phyloP scores from a whole-genome alignment of 768 basidiomycete genomes.

The Galerina sulciceps region DNA sequence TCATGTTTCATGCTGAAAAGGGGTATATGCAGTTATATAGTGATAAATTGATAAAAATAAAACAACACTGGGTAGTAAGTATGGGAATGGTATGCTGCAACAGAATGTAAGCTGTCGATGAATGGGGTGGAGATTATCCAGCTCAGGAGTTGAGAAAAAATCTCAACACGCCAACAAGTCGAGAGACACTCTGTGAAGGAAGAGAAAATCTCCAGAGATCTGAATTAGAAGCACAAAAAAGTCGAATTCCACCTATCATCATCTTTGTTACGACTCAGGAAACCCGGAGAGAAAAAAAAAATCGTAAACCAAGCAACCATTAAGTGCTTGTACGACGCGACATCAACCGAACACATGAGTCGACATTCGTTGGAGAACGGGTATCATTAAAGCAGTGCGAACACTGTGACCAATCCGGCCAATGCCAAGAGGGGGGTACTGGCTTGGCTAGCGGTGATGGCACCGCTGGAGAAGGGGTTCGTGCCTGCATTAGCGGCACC shows the following conservation, averaged over 20 bases:
- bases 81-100: slow-evolving; percentile 16
- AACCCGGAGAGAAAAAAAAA: slow-evolving; percentile 7
- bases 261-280: slow-evolving; percentile 17
- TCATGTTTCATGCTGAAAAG: not conserved
- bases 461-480: slow-evolving; percentile 37
- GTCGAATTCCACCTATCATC: slow-evolving; percentile 20
- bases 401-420: slow-evolving; percentile 42
- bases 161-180: slow-evolving; percentile 23
- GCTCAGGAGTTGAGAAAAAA: slow-evolving; percentile 27
- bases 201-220: slow-evolving; percentile 29
- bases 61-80: slow-evolving; percentile 17
- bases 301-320: slow-evolving; percentile 13
- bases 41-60: slow-evolving; percentile 13
- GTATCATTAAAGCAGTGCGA: slow-evolving; percentile 42
- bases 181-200: slow-evolving; percentile 18
- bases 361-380: slow-evolving; percentile 20
- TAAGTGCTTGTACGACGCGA: slow-evolving; percentile 1
- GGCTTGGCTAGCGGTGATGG: slow-evolving; percentile 38
- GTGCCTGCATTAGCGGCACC: slow-evolving; percentile 44
- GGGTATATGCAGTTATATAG: slow-evolving; percentile 25
- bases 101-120: slow-evolving; percentile 10
- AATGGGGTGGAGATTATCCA: slow-evolving; percentile 26
- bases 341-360: slow-evolving; percentile 6
- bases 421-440: slow-evolving; percentile 46
- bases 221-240: slow-evolving; percentile 9